These are phyloP conservation scores for Boletus vinaceobasis DNA, from an alignment of 768 basidiomycete genomes.

Conservation along the genomic window DNA sequence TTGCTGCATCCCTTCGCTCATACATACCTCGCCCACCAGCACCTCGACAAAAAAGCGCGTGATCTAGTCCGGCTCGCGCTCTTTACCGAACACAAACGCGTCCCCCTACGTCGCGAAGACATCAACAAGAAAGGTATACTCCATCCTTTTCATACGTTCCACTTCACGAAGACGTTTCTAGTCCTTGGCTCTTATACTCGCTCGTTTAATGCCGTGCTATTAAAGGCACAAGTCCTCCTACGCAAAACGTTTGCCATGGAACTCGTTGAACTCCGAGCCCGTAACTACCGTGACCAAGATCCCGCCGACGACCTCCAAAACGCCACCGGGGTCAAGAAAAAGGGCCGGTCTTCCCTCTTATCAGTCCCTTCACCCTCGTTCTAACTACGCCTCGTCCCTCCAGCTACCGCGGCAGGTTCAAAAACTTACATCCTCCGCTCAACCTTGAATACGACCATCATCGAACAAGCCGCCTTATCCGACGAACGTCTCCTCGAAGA, in stretches of 20 bases:
- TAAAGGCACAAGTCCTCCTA: constrained; percentile 61
- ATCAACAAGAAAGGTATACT: constrained; percentile 74
- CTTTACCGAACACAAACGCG: constrained; percentile 71
- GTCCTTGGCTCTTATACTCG: constrained; percentile 50
- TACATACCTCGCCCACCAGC: constrained; percentile 38
- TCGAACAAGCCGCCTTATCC: constrained; percentile 56
- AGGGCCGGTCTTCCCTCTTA: constrained; percentile 37
- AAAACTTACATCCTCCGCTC: constrained; percentile 87
- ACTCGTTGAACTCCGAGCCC: constrained; percentile 70
- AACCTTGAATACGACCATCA: constrained; percentile 54
- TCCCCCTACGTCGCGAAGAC: constrained; percentile 72
- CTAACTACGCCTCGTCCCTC: not conserved
- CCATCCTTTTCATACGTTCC: not conserved
- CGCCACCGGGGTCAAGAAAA: constrained; percentile 63
- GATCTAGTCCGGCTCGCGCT: constrained; percentile 79
- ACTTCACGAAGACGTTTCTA: constrained; percentile 10
- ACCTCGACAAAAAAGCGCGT: constrained; percentile 59
- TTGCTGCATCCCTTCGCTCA: not conserved
- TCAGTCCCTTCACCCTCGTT: not conserved
- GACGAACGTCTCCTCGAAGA: constrained; percentile 44
- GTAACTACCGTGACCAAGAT: constrained; percentile 42
- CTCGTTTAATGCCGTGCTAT: constrained; percentile 63
- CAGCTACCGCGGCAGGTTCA: constrained; percentile 53
- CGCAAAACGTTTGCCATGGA: constrained; percentile 76
- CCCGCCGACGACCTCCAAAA: constrained; percentile 43